These are phyloP conservation scores for Lasiosphaeria ovina DNA, from an alignment of 495 filamentous ascomycete genomes.

Conservation along the genomic window DNA sequence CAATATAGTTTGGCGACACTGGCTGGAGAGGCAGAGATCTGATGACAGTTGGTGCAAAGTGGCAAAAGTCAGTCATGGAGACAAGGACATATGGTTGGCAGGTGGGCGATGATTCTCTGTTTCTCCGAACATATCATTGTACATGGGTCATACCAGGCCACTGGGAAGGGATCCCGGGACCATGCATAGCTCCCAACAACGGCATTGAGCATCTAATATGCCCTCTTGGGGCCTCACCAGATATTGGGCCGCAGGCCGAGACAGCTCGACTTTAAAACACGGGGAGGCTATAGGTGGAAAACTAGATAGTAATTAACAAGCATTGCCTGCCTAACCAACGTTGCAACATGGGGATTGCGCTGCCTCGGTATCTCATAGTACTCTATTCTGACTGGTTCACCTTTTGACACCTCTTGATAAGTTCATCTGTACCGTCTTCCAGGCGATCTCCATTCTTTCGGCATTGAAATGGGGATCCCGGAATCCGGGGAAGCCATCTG, in stretches of 20 bases:
- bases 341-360: too few relatives aligned
- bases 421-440: neutral
- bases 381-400: too few relatives aligned
- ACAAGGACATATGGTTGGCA: slow-evolving; percentile 33
- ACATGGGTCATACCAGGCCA: slow-evolving; percentile 11
- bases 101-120: slow-evolving; percentile 32
- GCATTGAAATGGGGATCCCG: neutral
- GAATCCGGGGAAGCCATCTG: neutral
- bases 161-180: neutral
- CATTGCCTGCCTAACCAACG: too few relatives aligned
- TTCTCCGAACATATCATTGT: slow-evolving; percentile 45
- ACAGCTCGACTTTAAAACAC: neutral
- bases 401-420: neutral
- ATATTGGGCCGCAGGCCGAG: neutral
- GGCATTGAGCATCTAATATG: neutral
- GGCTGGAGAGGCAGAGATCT: slow-evolving; percentile 20
- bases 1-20: slow-evolving; percentile 26
- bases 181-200: neutral
- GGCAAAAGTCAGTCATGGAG: slow-evolving; percentile 25
- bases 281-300: neutral
- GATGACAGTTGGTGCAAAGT: slow-evolving; percentile 14
- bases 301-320: too few relatives aligned
- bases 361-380: too few relatives aligned
- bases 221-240: neutral
- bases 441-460: neutral